A percentile compares a stretch with the other conserved stretches of the same genome.
phyloP scores from a whole-genome alignment of 805 yeast species.

The Saccharomycopsis sp. region DNA sequence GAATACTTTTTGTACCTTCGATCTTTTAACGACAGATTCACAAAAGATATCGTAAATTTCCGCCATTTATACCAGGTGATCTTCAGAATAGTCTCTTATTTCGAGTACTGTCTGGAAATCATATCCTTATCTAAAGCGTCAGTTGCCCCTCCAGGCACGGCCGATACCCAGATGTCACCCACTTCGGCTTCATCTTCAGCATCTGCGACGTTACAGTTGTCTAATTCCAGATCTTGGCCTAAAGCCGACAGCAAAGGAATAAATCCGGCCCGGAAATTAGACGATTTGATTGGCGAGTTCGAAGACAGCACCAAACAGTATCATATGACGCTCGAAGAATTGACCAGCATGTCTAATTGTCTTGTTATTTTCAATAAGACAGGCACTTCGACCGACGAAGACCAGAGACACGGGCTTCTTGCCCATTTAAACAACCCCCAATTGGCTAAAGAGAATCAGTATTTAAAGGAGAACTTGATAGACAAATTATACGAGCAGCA shows the following conservation, averaged over 20 bases:
- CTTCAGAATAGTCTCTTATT: slow-evolving; percentile 11
- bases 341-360: neutral
- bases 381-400: neutral
- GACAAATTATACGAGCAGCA: slow-evolving; percentile 11
- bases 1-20: slow-evolving; percentile 20
- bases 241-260: neutral
- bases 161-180: neutral
- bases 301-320: neutral
- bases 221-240: neutral
- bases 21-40: slow-evolving; percentile 5
- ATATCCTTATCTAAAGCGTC: slow-evolving; percentile 3
- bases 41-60: slow-evolving; percentile 16
- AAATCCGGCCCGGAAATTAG: neutral
- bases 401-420: neutral
- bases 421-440: neutral
- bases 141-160: neutral
- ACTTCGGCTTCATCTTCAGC: neutral
- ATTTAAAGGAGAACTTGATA: slow-evolving; percentile 5
- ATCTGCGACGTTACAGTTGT: neutral
- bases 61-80: slow-evolving; percentile 11
- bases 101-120: slow-evolving; percentile 15
- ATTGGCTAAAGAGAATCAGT: neutral
- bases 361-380: neutral
- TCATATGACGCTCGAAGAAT: neutral
- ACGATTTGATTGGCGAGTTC: neutral